Percentiles rank a stretch among this genome's conserved stretches.
Conservation (phyloP, 352 stramenopile genomes). For the Pythium apleroticum region DNA sequence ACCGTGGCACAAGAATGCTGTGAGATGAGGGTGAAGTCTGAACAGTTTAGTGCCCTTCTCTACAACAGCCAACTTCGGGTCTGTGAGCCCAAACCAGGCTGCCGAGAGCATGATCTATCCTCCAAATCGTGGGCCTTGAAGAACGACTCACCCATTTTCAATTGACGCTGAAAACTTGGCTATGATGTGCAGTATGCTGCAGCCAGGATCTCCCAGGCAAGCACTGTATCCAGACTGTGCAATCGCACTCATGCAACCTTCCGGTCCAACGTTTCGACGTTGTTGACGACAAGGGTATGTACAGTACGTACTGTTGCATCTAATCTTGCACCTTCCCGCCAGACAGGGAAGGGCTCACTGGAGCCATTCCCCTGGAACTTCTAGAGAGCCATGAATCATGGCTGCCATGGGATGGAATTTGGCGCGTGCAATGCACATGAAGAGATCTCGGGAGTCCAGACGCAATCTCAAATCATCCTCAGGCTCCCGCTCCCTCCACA, state of each 20-base stretch:
- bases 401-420: neutral
- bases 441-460: neutral
- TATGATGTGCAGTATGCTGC: too few species aligned
- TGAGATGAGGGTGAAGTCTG: too few species aligned
- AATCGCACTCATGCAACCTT: neutral
- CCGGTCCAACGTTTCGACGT: neutral
- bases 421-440: neutral
- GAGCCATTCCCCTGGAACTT: neutral
- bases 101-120: too few species aligned
- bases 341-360: neutral
- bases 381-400: neutral
- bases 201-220: too few species aligned
- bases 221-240: neutral
- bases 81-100: too few species aligned
- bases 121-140: too few species aligned
- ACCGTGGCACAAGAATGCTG: neutral
- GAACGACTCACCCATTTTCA: too few species aligned
- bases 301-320: neutral
- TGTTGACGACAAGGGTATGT: neutral
- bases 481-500: too few species aligned
- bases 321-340: neutral
- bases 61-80: too few species aligned
- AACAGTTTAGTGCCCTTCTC: too few species aligned
- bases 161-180: too few species aligned
- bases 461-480: too few species aligned